Conservation (phyloP, 371 early-diverging fungal species). For the Furculomyces boomerangus region DNA sequence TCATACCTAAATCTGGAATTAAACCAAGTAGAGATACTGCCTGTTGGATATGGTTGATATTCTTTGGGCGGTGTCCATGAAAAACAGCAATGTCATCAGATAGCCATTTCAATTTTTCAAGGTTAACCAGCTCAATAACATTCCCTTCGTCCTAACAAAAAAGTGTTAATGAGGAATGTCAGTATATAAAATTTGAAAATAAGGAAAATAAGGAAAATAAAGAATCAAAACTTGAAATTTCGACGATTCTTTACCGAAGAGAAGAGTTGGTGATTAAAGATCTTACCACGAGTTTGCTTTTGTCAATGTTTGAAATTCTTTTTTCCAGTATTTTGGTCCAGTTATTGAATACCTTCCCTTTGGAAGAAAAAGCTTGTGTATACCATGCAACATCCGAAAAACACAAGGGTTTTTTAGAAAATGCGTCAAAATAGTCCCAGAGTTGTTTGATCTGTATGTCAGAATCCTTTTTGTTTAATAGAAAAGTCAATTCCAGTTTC, state of each 20-base stretch:
- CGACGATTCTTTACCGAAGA: neutral
- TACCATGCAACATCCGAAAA: constrained; percentile 59
- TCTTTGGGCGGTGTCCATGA: neutral
- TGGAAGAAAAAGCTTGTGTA: constrained; percentile 8
- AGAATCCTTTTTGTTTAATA: constrained; percentile 17
- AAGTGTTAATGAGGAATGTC: neutral
- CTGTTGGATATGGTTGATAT: neutral
- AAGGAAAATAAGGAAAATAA: neutral
- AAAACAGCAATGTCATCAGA: neutral
- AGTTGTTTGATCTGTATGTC: constrained; percentile 25
- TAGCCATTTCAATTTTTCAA: neutral
- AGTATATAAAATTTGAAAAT: neutral
- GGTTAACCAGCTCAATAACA: neutral
- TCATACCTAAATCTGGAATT: neutral
- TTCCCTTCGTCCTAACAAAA: neutral
- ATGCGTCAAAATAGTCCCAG: constrained; percentile 36
- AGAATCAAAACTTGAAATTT: neutral
- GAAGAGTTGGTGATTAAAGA: neutral
- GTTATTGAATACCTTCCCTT: neutral
- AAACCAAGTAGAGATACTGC: neutral
- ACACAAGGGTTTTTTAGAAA: constrained; percentile 48
- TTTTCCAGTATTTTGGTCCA: neutral
- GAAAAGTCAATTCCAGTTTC: constrained; percentile 39
- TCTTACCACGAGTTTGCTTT: neutral
- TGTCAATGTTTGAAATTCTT: neutral